Percentiles rank a stretch among this genome's conserved stretches.
Evolutionary conservation across 139 green algal species (phyloP).

Genomic region (Chloropicon primus): DNA sequence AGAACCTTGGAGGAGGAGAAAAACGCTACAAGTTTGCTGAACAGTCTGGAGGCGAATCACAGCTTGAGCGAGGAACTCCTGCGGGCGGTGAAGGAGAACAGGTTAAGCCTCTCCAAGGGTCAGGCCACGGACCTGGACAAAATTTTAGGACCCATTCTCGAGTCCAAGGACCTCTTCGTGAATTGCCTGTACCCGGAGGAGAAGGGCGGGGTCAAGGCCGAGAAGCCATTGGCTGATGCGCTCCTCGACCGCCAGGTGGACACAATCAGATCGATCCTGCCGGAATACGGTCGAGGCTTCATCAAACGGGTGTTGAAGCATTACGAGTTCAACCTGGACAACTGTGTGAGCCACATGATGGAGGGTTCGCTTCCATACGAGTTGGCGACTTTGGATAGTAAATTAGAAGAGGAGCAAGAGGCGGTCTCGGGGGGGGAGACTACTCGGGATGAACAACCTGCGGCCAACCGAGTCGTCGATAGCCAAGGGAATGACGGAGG

Average conservation of each 20-base stretch:
- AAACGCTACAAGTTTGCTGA: neutral
- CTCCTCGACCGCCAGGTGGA: neutral
- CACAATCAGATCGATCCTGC: constrained; percentile 7
- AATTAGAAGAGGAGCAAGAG: neutral
- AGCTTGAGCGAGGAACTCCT: neutral
- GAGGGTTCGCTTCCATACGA: constrained; percentile 18
- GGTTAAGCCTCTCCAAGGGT: neutral
- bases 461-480: constrained; percentile 1
- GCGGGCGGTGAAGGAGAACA: neutral
- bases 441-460: no score
- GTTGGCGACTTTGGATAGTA: constrained; percentile 16
- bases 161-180: neutral
- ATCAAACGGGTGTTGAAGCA: constrained; percentile 15
- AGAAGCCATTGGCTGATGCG: neutral
- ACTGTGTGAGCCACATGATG: constrained; percentile 24
- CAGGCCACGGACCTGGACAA: neutral
- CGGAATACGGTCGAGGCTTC: constrained; percentile 25
- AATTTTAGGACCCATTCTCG: neutral
- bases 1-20: neutral
- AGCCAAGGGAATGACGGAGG: constrained; percentile 11
- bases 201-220: neutral
- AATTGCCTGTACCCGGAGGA: neutral
- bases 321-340: constrained; percentile 15
- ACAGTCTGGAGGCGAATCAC: neutral
- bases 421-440: no score